Evolutionary conservation across 305 asterid species (phyloP).

Genomic region (Rubia tinctorum): DNA sequence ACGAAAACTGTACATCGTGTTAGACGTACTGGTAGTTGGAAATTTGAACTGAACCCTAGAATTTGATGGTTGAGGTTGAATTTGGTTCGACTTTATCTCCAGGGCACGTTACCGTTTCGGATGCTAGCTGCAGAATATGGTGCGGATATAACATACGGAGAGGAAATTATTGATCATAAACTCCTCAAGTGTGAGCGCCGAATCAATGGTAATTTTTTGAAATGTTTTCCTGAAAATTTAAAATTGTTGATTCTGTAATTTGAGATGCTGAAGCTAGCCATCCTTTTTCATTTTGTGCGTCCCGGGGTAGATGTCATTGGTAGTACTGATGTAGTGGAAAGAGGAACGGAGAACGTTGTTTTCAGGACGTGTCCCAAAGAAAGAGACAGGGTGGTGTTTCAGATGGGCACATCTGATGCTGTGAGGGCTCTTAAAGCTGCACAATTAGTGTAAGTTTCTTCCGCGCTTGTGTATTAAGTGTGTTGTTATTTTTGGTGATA

Average conservation of each 20-base stretch:
- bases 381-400: slow-evolving; percentile 65
- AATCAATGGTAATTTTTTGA: slow-evolving; percentile 46
- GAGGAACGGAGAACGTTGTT: slow-evolving; percentile 61
- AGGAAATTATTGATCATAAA: slow-evolving; percentile 93
- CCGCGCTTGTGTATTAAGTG: neutral
- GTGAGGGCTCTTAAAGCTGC: slow-evolving; percentile 86
- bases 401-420: slow-evolving; percentile 93
- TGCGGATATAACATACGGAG: slow-evolving; percentile 79
- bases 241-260: neutral
- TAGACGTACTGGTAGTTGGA: neutral
- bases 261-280: slow-evolving; percentile 1
- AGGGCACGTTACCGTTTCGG: slow-evolving; percentile 90
- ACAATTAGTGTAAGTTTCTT: slow-evolving; percentile 53
- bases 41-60: neutral
- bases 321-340: slow-evolving; percentile 75
- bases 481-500: neutral
- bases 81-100: slow-evolving; percentile 1
- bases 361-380: slow-evolving; percentile 84
- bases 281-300: neutral
- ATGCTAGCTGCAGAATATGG: slow-evolving; percentile 83
- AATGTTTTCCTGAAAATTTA: neutral
- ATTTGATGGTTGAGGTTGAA: neutral
- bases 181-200: slow-evolving; percentile 76
- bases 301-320: slow-evolving; percentile 59
- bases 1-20: neutral